Evolutionary conservation across 352 stramenopile genomes (phyloP), one percentile per base, ranked within the genome.

Genomic region (Globisporangium splendens): DNA sequence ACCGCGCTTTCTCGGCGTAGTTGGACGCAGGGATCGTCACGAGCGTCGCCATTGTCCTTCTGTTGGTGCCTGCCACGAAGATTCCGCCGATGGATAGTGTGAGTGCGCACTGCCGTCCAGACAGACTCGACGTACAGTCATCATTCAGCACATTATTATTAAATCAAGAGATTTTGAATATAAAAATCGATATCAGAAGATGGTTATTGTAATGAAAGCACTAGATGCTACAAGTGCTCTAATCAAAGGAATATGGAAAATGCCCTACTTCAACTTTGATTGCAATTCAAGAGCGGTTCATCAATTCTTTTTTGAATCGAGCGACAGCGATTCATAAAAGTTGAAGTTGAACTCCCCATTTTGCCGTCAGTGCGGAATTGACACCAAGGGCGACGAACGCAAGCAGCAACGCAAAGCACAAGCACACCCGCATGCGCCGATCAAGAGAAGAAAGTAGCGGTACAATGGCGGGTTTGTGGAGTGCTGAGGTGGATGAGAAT

Each of bases 1-100:
- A 86, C 7, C 78, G 71, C 35, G 75, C 71, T 59, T 88, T 88
- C 61, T 86, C 77, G 18, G 75, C 75, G 49, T 76, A 88, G 65
- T 79, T 88, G 46, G 73, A 86, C 18, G 66, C 66, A 2, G 75
- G 73, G 46, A 88, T 84, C 22, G 75, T 72, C 53, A 88, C 75
- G 41, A 88, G 58, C 15, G 56, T 59, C 7, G 65, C 60, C 8
- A 55, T 21, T 1, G 17, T 4, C 20, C 13, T 12, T 28, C 20
- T 54, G 15, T 5, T 43, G 31, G 33, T 46, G 8, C n/a, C n/a
- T n/a, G n/a, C n/a, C n/a, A n/a, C n/a, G n/a, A n/a, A 12, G 24
- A 50, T 44, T 28, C 4, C 43, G 41, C 17, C 43, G 24, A 22
- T 41, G 28, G n/a, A 12, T 33, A 14, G 42, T 5, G 17, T 3